phyloP scores from a whole-genome alignment of 352 stramenopile species.

The Albugo laibachii region DNA sequence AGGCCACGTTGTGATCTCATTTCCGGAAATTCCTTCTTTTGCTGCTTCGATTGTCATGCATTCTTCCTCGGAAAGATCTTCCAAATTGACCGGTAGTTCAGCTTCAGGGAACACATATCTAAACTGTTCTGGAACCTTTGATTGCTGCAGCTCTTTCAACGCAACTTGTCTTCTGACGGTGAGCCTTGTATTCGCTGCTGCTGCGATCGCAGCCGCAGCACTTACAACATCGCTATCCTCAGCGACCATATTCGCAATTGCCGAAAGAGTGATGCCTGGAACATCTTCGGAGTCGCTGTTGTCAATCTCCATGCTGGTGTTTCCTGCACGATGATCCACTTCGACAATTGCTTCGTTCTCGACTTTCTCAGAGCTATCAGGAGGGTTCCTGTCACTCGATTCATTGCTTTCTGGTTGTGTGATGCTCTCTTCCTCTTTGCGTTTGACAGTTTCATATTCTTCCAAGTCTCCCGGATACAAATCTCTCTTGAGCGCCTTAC shows the following conservation, averaged over 20 bases:
- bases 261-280: conserved; percentile 52
- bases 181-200: conserved; percentile 17
- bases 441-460: conserved; percentile 43
- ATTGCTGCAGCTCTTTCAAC: conserved; percentile 3
- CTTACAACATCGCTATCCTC: conserved; percentile 58
- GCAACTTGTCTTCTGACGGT: conserved; percentile 20
- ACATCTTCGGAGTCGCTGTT: conserved; percentile 62
- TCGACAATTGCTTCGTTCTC: conserved; percentile 10
- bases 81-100: conserved; percentile 33
- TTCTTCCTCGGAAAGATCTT: conserved; percentile 30
- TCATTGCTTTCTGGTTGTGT: conserved; percentile 20
- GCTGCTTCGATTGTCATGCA: conserved; percentile 35
- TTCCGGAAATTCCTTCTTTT: conserved; percentile 43
- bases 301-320: conserved; percentile 63
- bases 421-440: conserved; percentile 18
- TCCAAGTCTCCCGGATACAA: conserved; percentile 37
- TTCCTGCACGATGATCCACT: not conserved
- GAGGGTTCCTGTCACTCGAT: conserved; percentile 18
- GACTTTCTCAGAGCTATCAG: not conserved
- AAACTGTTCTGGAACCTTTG: conserved; percentile 15
- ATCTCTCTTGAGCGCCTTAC: conserved; percentile 37
- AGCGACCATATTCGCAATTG: conserved; percentile 73
- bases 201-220: conserved; percentile 23
- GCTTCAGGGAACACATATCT: conserved; percentile 48
- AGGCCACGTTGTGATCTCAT: conserved; percentile 26